phyloP scores from a whole-genome alignment of 768 basidiomycete genomes.

The Coprinopsis cinerea region DNA sequence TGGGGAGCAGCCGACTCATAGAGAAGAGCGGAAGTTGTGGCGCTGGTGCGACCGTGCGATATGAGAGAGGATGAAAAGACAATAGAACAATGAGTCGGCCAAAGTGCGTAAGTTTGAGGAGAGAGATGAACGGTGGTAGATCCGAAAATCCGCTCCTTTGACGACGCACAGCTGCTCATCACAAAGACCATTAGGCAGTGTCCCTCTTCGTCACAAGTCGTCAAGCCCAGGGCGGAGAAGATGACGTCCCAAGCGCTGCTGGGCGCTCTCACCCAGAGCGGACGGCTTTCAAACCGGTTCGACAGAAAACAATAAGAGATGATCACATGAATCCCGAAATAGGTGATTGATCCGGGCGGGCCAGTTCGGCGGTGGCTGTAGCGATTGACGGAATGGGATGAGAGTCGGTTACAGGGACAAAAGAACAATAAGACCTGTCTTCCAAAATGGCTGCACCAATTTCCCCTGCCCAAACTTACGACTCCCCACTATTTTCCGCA shows the following conservation, averaged over 20 bases:
- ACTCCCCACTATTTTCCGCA: neutral
- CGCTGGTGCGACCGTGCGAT: neutral
- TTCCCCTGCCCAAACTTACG: conserved; percentile 7
- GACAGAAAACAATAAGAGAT: conserved; percentile 12
- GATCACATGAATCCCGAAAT: no score
- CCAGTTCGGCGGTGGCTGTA: no score
- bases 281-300: conserved; percentile 3
- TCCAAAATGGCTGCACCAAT: conserved; percentile 10
- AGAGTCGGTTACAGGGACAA: neutral
- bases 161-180: neutral
- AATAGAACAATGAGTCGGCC: neutral
- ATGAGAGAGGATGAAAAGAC: neutral
- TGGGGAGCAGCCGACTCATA: no score
- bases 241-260: no score
- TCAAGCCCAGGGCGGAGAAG: no score
- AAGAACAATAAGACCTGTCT: conserved; percentile 4
- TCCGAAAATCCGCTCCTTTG: no score
- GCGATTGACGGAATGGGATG: conserved; percentile 3
- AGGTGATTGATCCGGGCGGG: no score
- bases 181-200: no score
- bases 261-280: no score
- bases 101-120: neutral
- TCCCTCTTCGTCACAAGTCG: no score
- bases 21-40: neutral
- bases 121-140: neutral